Evolutionary conservation across 2,329 filamentous ascomycete genomes (phyloP).

Genomic region (Pseudogymnoascus sp.): DNA sequence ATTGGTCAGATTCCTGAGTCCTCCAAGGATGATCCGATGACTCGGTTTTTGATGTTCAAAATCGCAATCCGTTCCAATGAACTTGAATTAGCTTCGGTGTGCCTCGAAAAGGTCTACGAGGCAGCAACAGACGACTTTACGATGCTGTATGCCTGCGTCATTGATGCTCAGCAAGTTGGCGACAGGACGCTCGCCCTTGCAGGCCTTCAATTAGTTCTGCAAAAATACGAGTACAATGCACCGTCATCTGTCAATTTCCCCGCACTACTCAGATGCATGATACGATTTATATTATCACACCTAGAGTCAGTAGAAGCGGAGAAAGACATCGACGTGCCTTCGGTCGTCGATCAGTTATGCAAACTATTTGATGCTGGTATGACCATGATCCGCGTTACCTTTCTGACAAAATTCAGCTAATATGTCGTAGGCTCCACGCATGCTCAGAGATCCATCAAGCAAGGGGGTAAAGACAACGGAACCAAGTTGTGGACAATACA

Average conservation of each 20-base stretch:
- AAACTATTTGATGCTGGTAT: constrained; percentile 43
- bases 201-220: constrained; percentile 52
- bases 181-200: constrained; percentile 52
- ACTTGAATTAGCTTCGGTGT: constrained; percentile 49
- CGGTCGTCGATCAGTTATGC: constrained; percentile 43
- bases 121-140: constrained; percentile 45
- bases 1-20: constrained; percentile 52
- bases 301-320: constrained; percentile 27
- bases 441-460: constrained; percentile 37
- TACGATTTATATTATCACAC: constrained; percentile 41
- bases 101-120: constrained; percentile 53
- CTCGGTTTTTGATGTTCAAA: constrained; percentile 69
- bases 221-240: constrained; percentile 42
- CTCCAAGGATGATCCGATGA: constrained; percentile 54
- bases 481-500: constrained; percentile 21
- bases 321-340: constrained; percentile 15
- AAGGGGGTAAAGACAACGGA: constrained; percentile 33
- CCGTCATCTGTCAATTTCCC: constrained; percentile 49
- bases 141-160: constrained; percentile 70
- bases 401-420: constrained; percentile 7
- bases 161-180: constrained; percentile 62
- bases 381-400: neutral
- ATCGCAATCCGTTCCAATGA: constrained; percentile 55
- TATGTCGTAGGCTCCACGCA: constrained; percentile 18
- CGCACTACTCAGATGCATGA: constrained; percentile 54